Evolutionary conservation across 345 rosid species (phyloP), one percentile per base, ranked within the genome.

Genomic region (Bruguiera parviflora): DNA sequence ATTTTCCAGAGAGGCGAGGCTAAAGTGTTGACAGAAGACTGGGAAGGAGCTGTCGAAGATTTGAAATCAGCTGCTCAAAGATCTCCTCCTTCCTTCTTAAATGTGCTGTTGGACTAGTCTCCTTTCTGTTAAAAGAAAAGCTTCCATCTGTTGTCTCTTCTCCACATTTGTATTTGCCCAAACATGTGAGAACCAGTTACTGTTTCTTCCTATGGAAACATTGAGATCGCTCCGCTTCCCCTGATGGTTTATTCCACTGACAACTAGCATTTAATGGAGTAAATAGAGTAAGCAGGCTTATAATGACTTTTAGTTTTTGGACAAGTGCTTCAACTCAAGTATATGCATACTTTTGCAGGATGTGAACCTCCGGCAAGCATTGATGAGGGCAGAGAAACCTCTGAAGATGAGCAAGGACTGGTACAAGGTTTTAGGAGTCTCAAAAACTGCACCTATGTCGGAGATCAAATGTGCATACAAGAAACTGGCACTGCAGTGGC

Each of bases 21-120:
- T 74, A 92, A 90, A 87, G 83, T 92, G 65, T 79, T 96, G 77
- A 79, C 78, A 3, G 98, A 96, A 83, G 97, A 96, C 69, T 96
- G 94, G 94, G 97, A 92, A 86, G 99, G 99, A 75, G 99, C 99
- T 51, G 92, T 96, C 63, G 88, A 84, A 56, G 98, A 96, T 80
- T 71, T 92, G 51, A 92, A 90, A 73, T 73, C 86, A 57, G 98
- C 96, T 19, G 96, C 98, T 75, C 86, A 90, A 75, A 73, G 67
- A 65, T 90, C 92, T 27, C 92, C 97, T 62, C 28, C 37, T 3
- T 39, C 32, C 51, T 21, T 64, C 39, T 49, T n/a, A 25, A 25
- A 24, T 64, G 55, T 46, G 57, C 35, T 21, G 16, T 28, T 47
- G 24, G 16, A 52, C 6, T 28, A 1, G 4, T 53, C 27, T 8